Conservation (phyloP, 78 protist genomes). For the Dictyostelium discoideum region DNA sequence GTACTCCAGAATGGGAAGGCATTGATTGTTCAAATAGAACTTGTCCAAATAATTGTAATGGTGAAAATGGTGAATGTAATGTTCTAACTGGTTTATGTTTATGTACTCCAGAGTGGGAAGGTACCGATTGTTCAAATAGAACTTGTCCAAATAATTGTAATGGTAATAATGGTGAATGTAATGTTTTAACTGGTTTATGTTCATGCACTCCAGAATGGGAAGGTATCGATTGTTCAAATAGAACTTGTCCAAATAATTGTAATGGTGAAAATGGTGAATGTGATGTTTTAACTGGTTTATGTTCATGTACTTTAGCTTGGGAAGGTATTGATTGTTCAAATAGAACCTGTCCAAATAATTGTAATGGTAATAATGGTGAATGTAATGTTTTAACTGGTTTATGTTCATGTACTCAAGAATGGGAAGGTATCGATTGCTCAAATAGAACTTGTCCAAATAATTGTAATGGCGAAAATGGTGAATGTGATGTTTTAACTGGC, state of each 20-base stretch:
- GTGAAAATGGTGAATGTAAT: background rate
- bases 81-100: background rate
- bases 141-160: background rate
- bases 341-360: background rate
- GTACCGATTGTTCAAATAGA: background rate
- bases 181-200: background rate
- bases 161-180: background rate
- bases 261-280: background rate
- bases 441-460: background rate
- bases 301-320: background rate
- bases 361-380: conserved; percentile 6
- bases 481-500: background rate
- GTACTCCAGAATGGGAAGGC: background rate
- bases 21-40: background rate
- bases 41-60: background rate
- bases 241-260: background rate
- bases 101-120: background rate
- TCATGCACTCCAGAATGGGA: background rate
- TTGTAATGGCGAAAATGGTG: background rate
- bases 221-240: background rate
- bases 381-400: background rate
- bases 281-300: background rate
- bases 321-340: background rate
- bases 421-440: background rate
- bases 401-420: background rate